Evolutionary conservation across 2,329 filamentous ascomycete genomes (phyloP).

Genomic region (Pleurostoma richardsiae): DNA sequence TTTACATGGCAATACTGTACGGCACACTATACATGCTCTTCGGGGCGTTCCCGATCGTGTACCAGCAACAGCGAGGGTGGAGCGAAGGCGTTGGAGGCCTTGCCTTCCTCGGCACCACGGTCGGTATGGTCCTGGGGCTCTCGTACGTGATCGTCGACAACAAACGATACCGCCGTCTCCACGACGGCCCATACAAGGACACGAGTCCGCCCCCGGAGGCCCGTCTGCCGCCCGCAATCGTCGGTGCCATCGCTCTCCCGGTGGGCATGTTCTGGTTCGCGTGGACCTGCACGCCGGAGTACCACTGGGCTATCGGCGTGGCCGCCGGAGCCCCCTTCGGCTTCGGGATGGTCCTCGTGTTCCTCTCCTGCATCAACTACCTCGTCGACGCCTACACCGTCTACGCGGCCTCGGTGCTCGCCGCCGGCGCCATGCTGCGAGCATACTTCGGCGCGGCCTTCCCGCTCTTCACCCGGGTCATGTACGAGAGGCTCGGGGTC

Average conservation of each 20-base stretch:
- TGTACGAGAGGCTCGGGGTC: slow-evolving; percentile 32
- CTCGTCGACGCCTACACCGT: slow-evolving; percentile 54
- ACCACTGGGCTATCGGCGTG: slow-evolving; percentile 9
- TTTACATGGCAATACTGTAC: slow-evolving; percentile 44
- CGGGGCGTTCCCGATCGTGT: slow-evolving; percentile 41
- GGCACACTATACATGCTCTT: slow-evolving; percentile 33
- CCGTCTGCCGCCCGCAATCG: slow-evolving; percentile 43
- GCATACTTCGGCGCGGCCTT: slow-evolving; percentile 57
- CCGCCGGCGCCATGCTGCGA: slow-evolving; percentile 54
- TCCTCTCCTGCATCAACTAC: slow-evolving; percentile 46
- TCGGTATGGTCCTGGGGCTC: slow-evolving; percentile 48
- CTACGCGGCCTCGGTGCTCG: slow-evolving; percentile 56
- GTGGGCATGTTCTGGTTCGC: slow-evolving; percentile 50
- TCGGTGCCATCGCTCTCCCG: slow-evolving; percentile 46
- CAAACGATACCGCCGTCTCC: slow-evolving; percentile 28
- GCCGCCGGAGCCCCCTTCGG: slow-evolving; percentile 29
- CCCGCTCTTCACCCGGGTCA: slow-evolving; percentile 49
- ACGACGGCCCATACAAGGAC: slow-evolving; percentile 35
- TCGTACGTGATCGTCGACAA: slow-evolving; percentile 37
- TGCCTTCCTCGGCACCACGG: slow-evolving; percentile 49
- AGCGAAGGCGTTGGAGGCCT: slow-evolving; percentile 40
- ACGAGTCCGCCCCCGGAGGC: slow-evolving; percentile 46
- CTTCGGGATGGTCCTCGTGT: slow-evolving; percentile 39
- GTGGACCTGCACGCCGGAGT: slow-evolving; percentile 40
- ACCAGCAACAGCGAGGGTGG: slow-evolving; percentile 41